Percentiles rank a stretch among this genome's conserved stretches.
Evolutionary conservation across 1,139 yeast genomes (phyloP).

Genomic region (Hyphopichia burtonii): DNA sequence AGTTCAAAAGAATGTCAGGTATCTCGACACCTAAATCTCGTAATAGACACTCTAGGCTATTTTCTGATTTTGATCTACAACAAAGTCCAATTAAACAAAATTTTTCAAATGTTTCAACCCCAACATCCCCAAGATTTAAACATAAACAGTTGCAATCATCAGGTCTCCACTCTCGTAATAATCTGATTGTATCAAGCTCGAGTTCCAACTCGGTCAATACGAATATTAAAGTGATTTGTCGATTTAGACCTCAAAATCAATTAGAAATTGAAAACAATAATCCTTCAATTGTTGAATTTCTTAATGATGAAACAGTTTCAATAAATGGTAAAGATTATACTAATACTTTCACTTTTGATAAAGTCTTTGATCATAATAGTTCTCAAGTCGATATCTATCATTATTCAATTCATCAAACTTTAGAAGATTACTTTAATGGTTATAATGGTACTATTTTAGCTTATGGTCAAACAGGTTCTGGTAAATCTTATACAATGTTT

Average conservation of each 20-base stretch:
- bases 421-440: constrained; percentile 71
- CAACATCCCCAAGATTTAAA: background rate
- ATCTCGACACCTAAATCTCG: background rate
- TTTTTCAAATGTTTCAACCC: background rate
- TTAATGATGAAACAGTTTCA: constrained; percentile 28
- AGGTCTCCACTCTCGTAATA: background rate
- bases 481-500: constrained; percentile 85
- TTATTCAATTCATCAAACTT: constrained; percentile 55
- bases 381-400: constrained; percentile 64
- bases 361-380: constrained; percentile 53
- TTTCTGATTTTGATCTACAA: background rate
- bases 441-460: constrained; percentile 85
- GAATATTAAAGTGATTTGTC: constrained; percentile 62
- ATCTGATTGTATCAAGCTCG: background rate
- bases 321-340: constrained; percentile 29
- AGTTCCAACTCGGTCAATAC: constrained; percentile 8
- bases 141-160: background rate
- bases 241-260: constrained; percentile 56
- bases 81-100: background rate
- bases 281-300: constrained; percentile 14
- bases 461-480: constrained; percentile 89
- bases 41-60: background rate
- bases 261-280: constrained; percentile 24
- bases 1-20: background rate
- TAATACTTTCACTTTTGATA: constrained; percentile 60